Evolutionary conservation across 2,329 filamentous ascomycete genomes (phyloP).

Genomic region (Cyphellophora attinorum): DNA sequence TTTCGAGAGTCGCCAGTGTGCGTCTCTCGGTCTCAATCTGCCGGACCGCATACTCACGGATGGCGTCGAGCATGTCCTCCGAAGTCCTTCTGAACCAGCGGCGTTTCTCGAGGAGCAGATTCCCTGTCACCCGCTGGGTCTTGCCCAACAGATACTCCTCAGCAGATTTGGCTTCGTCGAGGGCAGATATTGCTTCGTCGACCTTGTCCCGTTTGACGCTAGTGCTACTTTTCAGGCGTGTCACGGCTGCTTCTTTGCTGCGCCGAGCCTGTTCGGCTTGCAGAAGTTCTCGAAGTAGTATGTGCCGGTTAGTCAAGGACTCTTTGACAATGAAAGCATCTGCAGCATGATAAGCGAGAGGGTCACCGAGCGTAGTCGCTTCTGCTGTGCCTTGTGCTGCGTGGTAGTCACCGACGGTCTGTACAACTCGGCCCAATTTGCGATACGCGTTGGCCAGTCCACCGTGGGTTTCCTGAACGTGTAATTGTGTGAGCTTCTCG

Average conservation of each 20-base stretch:
- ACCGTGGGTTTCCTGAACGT: slow-evolving; percentile 79
- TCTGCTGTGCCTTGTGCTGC: slow-evolving; percentile 94
- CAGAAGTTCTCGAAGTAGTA: slow-evolving; percentile 82
- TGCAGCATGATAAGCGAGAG: slow-evolving; percentile 86
- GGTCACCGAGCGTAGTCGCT: slow-evolving; percentile 87
- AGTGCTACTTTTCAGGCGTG: slow-evolving; percentile 76
- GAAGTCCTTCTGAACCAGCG: slow-evolving; percentile 85
- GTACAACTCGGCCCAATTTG: slow-evolving; percentile 87
- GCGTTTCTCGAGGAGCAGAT: slow-evolving; percentile 77
- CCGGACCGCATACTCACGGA: slow-evolving; percentile 86
- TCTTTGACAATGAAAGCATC: slow-evolving; percentile 98
- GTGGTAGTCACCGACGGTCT: slow-evolving; percentile 89
- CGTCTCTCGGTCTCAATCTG: slow-evolving; percentile 93
- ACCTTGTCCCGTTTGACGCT: slow-evolving; percentile 91
- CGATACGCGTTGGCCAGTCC: slow-evolving; percentile 85
- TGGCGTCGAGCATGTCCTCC: slow-evolving; percentile 69
- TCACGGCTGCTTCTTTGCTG: slow-evolving; percentile 73
- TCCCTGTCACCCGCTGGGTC: slow-evolving; percentile 78
- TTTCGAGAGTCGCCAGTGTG: slow-evolving; percentile 85
- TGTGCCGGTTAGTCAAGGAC: slow-evolving; percentile 93
- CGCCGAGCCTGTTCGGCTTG: slow-evolving; percentile 81
- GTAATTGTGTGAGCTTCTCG: slow-evolving; percentile 76
- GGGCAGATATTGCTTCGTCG: slow-evolving; percentile 84
- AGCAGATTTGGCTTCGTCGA: slow-evolving; percentile 76
- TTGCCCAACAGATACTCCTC: slow-evolving; percentile 77